phyloP scores from a whole-genome alignment of 495 filamentous ascomycete species.

The Xeromyces bisporus region DNA sequence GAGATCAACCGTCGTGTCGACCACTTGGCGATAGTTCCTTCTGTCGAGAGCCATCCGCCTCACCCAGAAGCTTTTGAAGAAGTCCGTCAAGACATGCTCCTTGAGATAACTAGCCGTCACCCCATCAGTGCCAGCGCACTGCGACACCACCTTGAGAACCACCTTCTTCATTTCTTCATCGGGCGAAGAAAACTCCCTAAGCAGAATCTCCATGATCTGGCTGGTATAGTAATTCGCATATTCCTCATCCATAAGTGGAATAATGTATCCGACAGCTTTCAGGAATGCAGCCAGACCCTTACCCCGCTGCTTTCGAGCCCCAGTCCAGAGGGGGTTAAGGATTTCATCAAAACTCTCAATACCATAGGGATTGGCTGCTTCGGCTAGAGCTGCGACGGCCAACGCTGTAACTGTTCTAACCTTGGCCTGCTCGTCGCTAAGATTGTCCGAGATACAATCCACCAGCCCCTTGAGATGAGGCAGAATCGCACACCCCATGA shows the following conservation, averaged over 20 bases:
- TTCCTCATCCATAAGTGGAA: slow-evolving; percentile 98
- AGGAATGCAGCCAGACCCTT: slow-evolving; percentile 92
- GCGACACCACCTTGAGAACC: slow-evolving; percentile 92
- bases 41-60: slow-evolving; percentile 92
- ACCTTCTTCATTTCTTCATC: slow-evolving; percentile 99
- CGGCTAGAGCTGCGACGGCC: slow-evolving; percentile 87
- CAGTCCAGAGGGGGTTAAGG: slow-evolving; percentile 92
- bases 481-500: slow-evolving; percentile 95
- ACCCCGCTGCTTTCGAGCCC: slow-evolving; percentile 84
- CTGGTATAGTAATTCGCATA: slow-evolving; percentile 98
- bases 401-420: slow-evolving; percentile 91
- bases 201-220: slow-evolving; percentile 96
- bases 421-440: slow-evolving; percentile 96
- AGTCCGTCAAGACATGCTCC: slow-evolving; percentile 84
- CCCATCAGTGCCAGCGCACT: slow-evolving; percentile 85
- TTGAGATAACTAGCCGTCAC: slow-evolving; percentile 90
- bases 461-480: slow-evolving; percentile 93
- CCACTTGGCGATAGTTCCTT: slow-evolving; percentile 90
- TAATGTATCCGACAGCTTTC: slow-evolving; percentile 96
- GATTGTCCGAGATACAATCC: slow-evolving; percentile 86
- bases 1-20: slow-evolving; percentile 94
- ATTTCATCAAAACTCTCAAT: slow-evolving; percentile 98
- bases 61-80: slow-evolving; percentile 99
- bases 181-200: slow-evolving; percentile 87
- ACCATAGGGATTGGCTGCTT: slow-evolving; percentile 95